phyloP scores from a whole-genome alignment of 169 alveolate genomes.

The Plasmodium vinckei region DNA sequence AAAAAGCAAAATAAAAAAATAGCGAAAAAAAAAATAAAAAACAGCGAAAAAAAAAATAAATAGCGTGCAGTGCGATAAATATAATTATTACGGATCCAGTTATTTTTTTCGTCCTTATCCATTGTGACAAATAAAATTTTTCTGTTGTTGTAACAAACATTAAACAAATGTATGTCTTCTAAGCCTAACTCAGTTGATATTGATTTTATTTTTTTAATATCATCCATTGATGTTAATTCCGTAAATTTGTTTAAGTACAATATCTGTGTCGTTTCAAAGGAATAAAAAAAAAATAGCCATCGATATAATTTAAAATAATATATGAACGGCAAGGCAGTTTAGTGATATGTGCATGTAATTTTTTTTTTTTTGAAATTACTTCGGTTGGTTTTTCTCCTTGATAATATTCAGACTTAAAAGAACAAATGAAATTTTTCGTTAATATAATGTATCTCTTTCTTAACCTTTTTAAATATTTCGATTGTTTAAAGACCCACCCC shows the following conservation, averaged over 20 bases:
- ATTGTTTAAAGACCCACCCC: conserved; percentile 70
- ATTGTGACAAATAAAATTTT: conserved; percentile 57
- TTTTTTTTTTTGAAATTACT: conserved; percentile 19
- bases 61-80: not conserved
- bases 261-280: conserved; percentile 20
- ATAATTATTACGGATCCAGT: conserved; percentile 45
- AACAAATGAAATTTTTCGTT: conserved; percentile 64
- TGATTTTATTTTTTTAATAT: conserved; percentile 38
- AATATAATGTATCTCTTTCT: conserved; percentile 58
- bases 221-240: conserved; percentile 71
- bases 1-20: not conserved
- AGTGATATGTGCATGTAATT: not conserved
- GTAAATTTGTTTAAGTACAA: conserved; percentile 61
- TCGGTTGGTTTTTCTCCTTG: conserved; percentile 75
- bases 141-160: conserved; percentile 44
- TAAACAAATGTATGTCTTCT: conserved; percentile 36
- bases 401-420: conserved; percentile 67
- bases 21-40: not conserved
- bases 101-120: conserved; percentile 62
- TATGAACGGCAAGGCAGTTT: not conserved
- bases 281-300: not conserved
- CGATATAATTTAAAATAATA: not conserved
- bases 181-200: conserved; percentile 56
- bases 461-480: conserved; percentile 58
- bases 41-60: conserved; percentile 8